phyloP scores from a whole-genome alignment of 2,329 filamentous ascomycete genomes.

The Teratosphaeria destructans region DNA sequence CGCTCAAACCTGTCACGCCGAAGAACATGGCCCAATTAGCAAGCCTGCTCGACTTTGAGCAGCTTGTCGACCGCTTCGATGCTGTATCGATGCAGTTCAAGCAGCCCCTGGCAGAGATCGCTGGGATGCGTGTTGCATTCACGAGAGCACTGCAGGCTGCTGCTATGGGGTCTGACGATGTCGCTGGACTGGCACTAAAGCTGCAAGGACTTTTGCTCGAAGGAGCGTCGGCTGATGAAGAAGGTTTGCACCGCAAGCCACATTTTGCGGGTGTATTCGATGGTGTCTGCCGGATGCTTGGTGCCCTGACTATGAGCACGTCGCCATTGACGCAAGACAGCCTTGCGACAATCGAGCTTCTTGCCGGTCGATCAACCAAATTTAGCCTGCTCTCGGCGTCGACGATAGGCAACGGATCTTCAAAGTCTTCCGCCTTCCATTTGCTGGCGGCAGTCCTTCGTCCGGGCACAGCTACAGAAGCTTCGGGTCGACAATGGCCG shows the following conservation, averaged over 20 bases:
- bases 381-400: neutral
- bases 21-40: constrained; percentile 28
- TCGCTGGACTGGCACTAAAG: constrained; percentile 10
- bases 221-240: neutral
- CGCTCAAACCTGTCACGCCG: constrained; percentile 53
- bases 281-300: constrained; percentile 30
- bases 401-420: neutral
- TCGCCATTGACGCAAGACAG: constrained; percentile 1
- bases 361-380: neutral
- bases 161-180: constrained; percentile 3
- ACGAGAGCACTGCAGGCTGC: constrained; percentile 13
- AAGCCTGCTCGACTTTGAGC: constrained; percentile 33
- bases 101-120: neutral
- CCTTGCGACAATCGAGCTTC: constrained; percentile 7
- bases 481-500: neutral
- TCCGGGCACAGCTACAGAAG: neutral
- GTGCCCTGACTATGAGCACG: neutral
- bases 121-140: constrained; percentile 14
- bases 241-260: neutral
- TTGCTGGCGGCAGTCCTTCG: neutral
- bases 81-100: constrained; percentile 15
- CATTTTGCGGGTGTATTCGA: constrained; percentile 31
- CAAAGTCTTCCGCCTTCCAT: neutral
- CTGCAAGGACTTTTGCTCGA: constrained; percentile 9
- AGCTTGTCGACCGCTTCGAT: constrained; percentile 38